phyloP scores from a whole-genome alignment of 495 filamentous ascomycete species.

The Elasticomyces elasticus region DNA sequence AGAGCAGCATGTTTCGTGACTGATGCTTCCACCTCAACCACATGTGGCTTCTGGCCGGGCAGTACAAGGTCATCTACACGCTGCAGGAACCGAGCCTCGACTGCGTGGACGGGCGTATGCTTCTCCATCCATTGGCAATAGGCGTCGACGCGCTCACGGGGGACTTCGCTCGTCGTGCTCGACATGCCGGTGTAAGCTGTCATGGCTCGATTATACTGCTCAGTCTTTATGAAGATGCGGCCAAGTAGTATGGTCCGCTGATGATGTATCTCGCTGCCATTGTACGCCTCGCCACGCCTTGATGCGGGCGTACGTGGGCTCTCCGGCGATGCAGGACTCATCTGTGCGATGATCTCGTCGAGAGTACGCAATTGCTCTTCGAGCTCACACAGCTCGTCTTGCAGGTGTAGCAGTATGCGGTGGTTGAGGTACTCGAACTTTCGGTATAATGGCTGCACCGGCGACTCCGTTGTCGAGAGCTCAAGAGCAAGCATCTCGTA shows the following conservation, averaged over 20 bases:
- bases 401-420: constrained; percentile 72
- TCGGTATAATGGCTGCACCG: constrained; percentile 57
- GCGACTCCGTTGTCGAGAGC: constrained; percentile 35
- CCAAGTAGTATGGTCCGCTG: constrained; percentile 60
- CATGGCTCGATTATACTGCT: constrained; percentile 72
- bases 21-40: not conserved
- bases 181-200: constrained; percentile 51
- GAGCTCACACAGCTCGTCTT: constrained; percentile 25
- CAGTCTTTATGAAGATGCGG: constrained; percentile 61
- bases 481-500: constrained; percentile 59
- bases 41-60: constrained; percentile 24
- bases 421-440: constrained; percentile 80
- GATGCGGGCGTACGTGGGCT: constrained; percentile 52
- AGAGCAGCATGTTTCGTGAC: not conserved
- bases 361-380: constrained; percentile 38
- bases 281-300: constrained; percentile 54
- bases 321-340: constrained; percentile 35
- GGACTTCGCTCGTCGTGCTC: constrained; percentile 46
- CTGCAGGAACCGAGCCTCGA: constrained; percentile 62
- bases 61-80: constrained; percentile 55
- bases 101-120: constrained; percentile 50
- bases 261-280: constrained; percentile 60
- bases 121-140: constrained; percentile 59
- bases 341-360: constrained; percentile 60
- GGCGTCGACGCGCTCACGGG: constrained; percentile 45